Percentiles rank a stretch among this genome's conserved stretches.
Evolutionary conservation across 1,284 basidiomycete species (phyloP).

Genomic region (Omphalotus olearius): DNA sequence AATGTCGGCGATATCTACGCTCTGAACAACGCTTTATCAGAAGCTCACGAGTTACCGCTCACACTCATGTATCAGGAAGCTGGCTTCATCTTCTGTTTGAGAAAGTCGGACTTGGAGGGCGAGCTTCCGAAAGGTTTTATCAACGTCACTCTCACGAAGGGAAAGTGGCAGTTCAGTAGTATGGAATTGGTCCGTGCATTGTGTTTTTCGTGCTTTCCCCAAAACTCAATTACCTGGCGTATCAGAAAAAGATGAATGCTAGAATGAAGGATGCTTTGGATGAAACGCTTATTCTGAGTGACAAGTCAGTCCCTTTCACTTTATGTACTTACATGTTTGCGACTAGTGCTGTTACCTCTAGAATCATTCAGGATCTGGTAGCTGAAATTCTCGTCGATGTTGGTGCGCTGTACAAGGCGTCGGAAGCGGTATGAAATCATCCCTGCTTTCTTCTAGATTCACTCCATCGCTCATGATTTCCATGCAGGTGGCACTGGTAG

Average conservation of each 20-base stretch:
- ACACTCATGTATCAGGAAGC: slow-evolving; percentile 65
- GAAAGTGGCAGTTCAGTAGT: slow-evolving; percentile 71
- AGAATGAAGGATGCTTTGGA: slow-evolving; percentile 81
- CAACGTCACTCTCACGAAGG: slow-evolving; percentile 64
- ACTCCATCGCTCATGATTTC: background rate
- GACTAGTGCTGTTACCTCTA: slow-evolving; percentile 24
- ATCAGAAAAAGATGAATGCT: slow-evolving; percentile 79
- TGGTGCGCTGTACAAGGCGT: slow-evolving; percentile 79
- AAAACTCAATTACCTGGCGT: background rate
- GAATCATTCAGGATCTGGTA: slow-evolving; percentile 72
- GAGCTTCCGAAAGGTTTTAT: slow-evolving; percentile 69
- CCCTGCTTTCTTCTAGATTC: background rate
- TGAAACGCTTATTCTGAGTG: slow-evolving; percentile 78
- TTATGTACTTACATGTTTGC: background rate
- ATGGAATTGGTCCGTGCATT: slow-evolving; percentile 64
- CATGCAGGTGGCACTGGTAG: slow-evolving; percentile 70
- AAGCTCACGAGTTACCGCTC: slow-evolving; percentile 61
- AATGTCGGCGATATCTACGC: slow-evolving; percentile 82
- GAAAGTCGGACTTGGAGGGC: slow-evolving; percentile 59
- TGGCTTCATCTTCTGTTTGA: slow-evolving; percentile 69
- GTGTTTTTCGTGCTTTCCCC: background rate
- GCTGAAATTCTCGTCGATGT: slow-evolving; percentile 61
- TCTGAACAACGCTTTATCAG: slow-evolving; percentile 52
- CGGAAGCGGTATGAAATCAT: slow-evolving; percentile 67
- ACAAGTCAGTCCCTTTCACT: slow-evolving; percentile 44